phyloP scores from a whole-genome alignment of 2,329 filamentous ascomycete genomes.

The Gnomoniopsis smithogilvyi region DNA sequence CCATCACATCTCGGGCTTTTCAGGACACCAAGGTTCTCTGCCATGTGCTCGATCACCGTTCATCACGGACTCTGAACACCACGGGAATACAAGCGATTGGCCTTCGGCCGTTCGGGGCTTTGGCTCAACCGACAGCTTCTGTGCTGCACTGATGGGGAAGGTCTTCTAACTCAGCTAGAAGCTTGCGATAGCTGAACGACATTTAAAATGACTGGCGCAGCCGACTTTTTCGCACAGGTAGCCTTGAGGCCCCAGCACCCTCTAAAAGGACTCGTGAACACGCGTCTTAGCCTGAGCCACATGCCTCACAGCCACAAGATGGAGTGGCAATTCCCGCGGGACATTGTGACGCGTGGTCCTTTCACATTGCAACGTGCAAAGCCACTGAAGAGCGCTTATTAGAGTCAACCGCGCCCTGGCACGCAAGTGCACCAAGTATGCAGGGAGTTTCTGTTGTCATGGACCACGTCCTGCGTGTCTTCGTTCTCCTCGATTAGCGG shows the following conservation, averaged over 20 bases:
- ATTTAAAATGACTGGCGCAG: neutral
- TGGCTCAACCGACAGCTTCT: constrained; percentile 1
- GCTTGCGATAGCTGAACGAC: neutral
- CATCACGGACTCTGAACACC: neutral
- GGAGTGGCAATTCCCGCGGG: neutral
- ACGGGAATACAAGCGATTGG: neutral
- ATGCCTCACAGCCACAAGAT: neutral
- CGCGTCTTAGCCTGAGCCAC: neutral
- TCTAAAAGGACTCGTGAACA: neutral
- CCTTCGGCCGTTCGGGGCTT: constrained; percentile 3
- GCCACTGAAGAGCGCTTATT: no score
- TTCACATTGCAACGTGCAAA: no score
- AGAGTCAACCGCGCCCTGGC: no score
- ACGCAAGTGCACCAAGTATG: no score
- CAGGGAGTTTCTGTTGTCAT: no score
- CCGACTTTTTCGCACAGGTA: neutral
- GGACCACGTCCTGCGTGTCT: no score
- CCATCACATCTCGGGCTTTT: constrained; percentile 1
- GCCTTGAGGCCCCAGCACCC: neutral
- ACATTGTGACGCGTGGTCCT: no score
- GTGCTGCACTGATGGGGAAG: neutral
- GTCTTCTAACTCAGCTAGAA: neutral
- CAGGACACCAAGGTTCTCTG: neutral
- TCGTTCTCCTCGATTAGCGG: no score
- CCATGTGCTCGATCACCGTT: neutral